phyloP scores from a whole-genome alignment of 2,329 filamentous ascomycete species.

The Mycogone perniciosa region DNA sequence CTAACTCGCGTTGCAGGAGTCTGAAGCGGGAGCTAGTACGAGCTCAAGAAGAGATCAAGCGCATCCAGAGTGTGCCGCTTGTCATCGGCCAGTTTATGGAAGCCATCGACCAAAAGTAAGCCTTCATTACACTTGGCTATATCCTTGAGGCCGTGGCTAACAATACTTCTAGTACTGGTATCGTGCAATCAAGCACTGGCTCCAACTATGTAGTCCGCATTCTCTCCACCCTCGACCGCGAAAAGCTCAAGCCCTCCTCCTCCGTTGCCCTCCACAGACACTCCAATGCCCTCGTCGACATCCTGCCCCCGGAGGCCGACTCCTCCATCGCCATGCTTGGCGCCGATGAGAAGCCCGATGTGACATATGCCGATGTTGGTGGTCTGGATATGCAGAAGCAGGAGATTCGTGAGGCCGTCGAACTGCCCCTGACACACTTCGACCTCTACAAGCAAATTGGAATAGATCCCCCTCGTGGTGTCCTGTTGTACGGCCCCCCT shows the following conservation, averaged over 20 bases:
- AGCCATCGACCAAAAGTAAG: constrained; percentile 96
- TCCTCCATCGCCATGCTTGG: constrained; percentile 98
- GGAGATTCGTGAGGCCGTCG: constrained; percentile 95
- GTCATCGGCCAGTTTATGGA: constrained; percentile 99
- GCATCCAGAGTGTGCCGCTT: constrained; percentile 94
- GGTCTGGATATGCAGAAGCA: constrained; percentile 99
- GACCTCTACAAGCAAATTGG: constrained; percentile 99
- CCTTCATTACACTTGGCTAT: background rate
- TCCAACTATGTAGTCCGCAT: constrained; percentile 99
- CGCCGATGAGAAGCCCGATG: constrained; percentile 93
- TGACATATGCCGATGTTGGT: constrained; percentile 96
- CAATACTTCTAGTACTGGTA: constrained; percentile 67
- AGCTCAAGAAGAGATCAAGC: constrained; percentile 98
- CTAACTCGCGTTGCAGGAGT: constrained; percentile 52
- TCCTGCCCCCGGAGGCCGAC: constrained; percentile 96
- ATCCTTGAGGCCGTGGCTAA: background rate
- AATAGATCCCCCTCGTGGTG: constrained; percentile 94
- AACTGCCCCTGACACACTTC: constrained; percentile 93
- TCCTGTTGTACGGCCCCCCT: constrained; percentile 90
- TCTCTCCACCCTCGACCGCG: constrained; percentile 94
- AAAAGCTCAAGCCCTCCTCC: constrained; percentile 94
- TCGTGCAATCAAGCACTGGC: constrained; percentile 95
- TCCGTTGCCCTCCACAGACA: constrained; percentile 96
- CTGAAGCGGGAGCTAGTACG: constrained; percentile 94
- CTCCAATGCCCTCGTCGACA: constrained; percentile 97